Percentiles rank a stretch among this genome's conserved stretches.
phyloP scores from a whole-genome alignment of 208 protist genomes.

The Trypanosoma cruzi region DNA sequence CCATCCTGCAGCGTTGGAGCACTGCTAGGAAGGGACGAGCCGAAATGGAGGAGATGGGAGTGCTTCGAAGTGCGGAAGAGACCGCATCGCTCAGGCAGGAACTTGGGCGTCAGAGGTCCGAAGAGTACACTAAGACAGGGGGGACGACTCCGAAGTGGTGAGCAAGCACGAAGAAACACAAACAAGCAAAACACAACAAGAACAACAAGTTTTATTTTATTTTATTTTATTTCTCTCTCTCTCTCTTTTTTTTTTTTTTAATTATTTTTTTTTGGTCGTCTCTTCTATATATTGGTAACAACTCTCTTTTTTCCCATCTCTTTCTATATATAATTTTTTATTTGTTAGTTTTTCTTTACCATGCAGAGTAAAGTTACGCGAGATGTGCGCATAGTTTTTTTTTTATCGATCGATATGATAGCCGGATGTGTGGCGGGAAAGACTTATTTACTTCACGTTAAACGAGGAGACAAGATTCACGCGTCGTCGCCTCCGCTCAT shows the following conservation, averaged over 20 bases:
- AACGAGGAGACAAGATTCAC: conserved; percentile 26
- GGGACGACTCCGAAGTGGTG: conserved; percentile 65
- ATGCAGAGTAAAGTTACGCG: conserved; percentile 23
- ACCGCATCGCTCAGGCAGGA: conserved; percentile 31
- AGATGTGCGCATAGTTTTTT: conserved; percentile 23
- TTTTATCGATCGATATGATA: conserved; percentile 31
- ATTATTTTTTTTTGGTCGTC: too few relatives aligned
- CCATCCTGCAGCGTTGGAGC: conserved; percentile 57
- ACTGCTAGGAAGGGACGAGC: conserved; percentile 30
- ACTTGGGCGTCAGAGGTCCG: conserved; percentile 25
- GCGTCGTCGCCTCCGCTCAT: conserved; percentile 2
- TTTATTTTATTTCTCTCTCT: too few relatives aligned
- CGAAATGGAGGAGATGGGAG: conserved; percentile 48
- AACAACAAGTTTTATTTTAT: too few relatives aligned
- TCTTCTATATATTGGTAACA: too few relatives aligned
- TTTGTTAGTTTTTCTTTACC: conserved; percentile 3
- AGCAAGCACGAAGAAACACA: neutral
- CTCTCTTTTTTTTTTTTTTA: too few relatives aligned
- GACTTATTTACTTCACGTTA: conserved; percentile 15
- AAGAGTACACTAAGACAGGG: conserved; percentile 18
- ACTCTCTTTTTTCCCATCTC: neutral
- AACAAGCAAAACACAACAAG: too few relatives aligned
- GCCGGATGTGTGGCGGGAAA: conserved; percentile 19
- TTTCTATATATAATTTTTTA: neutral
- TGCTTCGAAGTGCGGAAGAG: conserved; percentile 34